A percentile compares a stretch with the other conserved stretches of the same genome.
These are phyloP conservation scores for Ascocoryne sarcoides DNA, from an alignment of 2,329 filamentous ascomycete species.

Conservation along the genomic window DNA sequence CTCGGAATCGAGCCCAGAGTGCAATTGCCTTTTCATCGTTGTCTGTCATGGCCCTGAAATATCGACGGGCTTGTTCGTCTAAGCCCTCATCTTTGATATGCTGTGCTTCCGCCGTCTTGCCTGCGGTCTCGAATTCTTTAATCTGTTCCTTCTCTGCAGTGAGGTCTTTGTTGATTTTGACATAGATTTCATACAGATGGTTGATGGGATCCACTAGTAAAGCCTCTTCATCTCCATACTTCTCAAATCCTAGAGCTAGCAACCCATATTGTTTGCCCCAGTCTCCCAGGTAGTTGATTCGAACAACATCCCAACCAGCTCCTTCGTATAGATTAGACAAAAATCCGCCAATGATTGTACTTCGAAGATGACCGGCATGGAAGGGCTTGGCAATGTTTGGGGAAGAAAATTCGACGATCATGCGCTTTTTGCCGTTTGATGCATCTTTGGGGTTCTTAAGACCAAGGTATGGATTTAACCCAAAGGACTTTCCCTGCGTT, in stretches of 20 bases:
- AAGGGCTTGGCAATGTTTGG: conserved; percentile 84
- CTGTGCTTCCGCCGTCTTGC: conserved; percentile 34
- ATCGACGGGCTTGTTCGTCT: conserved; percentile 66
- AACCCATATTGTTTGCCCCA: conserved; percentile 69
- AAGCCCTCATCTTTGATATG: conserved; percentile 46
- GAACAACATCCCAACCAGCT: conserved; percentile 61
- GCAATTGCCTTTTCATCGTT: conserved; percentile 51
- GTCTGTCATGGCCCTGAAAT: conserved; percentile 65
- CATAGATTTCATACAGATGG: conserved; percentile 75
- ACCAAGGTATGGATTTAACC: conserved; percentile 52
- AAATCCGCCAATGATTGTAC: conserved; percentile 69
- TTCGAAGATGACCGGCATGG: conserved; percentile 65
- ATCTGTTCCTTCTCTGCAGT: conserved; percentile 57
- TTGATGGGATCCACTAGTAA: conserved; percentile 68
- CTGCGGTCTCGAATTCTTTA: conserved; percentile 34
- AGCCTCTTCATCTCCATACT: conserved; percentile 65
- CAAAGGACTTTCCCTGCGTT: conserved; percentile 50
- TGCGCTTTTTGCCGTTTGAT: conserved; percentile 36
- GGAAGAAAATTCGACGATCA: conserved; percentile 74
- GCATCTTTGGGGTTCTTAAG: conserved; percentile 53
- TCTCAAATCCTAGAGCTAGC: conserved; percentile 64
- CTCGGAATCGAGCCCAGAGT: conserved; percentile 58
- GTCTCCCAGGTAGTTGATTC: conserved; percentile 70
- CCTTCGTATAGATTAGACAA: conserved; percentile 59
- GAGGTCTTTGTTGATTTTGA: conserved; percentile 60